Base-by-base conservation (phyloP, 179 eudicot species). In the Beta lomatogona region DNA sequence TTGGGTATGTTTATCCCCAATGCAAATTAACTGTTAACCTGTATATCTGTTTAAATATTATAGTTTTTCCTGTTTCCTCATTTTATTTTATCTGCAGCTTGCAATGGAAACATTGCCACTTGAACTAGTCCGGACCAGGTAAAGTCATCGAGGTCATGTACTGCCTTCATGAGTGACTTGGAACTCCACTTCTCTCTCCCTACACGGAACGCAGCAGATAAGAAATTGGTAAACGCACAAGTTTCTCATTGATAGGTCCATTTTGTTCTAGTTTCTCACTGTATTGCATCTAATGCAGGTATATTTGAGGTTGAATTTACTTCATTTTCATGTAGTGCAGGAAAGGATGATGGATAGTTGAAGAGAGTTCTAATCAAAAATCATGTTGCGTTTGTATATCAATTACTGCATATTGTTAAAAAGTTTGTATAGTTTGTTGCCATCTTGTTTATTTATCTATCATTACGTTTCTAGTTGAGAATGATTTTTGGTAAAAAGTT, bases 91-190 rank as follows among this genome's bases (percentile, higher is more conserved):
- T 53, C 60, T 82, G 71, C 87, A 92, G 97, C 73, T 86, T 81
- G 94, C 93, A 44, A 84, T 83, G 90, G 93, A 92, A 87, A 91
- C 89, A 79, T 85, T 91, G 50, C 93, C 93, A 4, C 76, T 92
- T 28, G 94, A 92, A 85, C 83, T 92, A 70, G 88, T 92, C 65
- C 88, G 93, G 13, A 87, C 87, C 4, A 86, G 72, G 76, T 89
- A 81, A 86, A 66, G 19, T 79, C 9, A 3, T 19, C 2, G 18
- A 50, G 22, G 52, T 77, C 16, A 7, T 71, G 74, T 46, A 44
- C n/a, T 71, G 53, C 53, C 53, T 6, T 48, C 53, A 5, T 57
- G 11, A 70, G 41, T 25, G 22, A 15, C 48, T 7, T 55, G 65
- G 5, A 31, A 36, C 28, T 5, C 58, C 19, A 15, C 45, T 3